Percentiles rank a stretch among this genome's conserved stretches.
Evolutionary conservation across 2,329 filamentous ascomycete species (phyloP).

Genomic region (Calonectria hawksworthii): DNA sequence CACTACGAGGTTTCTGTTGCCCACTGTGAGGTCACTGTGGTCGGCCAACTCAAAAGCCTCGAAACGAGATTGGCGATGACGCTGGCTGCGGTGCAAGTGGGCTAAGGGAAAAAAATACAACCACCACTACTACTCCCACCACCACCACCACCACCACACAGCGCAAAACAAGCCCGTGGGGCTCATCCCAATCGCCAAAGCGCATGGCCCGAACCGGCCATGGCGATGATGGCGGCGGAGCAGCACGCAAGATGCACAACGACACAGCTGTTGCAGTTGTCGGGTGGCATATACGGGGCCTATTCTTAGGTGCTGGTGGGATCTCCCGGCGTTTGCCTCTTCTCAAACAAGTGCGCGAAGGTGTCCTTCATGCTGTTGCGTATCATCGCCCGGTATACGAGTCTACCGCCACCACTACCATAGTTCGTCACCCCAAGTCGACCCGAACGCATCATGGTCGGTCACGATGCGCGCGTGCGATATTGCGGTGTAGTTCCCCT

Average conservation of each 20-base stretch:
- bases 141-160: neutral
- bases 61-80: conserved; percentile 32
- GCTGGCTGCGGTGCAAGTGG: conserved; percentile 18
- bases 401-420: conserved; percentile 19
- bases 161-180: conserved; percentile 10
- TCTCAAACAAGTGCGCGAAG: neutral
- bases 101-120: neutral
- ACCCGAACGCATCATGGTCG: conserved; percentile 17
- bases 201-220: conserved; percentile 19
- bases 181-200: conserved; percentile 11
- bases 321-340: conserved; percentile 1
- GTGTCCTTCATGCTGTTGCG: neutral
- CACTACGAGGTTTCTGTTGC: conserved; percentile 41
- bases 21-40: conserved; percentile 34
- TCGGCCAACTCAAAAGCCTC: conserved; percentile 24
- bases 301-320: neutral
- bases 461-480: conserved; percentile 3
- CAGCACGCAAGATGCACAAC: conserved; percentile 17
- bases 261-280: conserved; percentile 6
- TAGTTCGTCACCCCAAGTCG: conserved; percentile 9
- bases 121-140: neutral
- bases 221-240: conserved; percentile 23
- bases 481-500: neutral
- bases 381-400: conserved; percentile 10
- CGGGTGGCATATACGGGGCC: neutral